A percentile compares a stretch with the other conserved stretches of the same genome.
Conservation (phyloP, 164 flowering plant genomes). For the Annona squamosa region DNA sequence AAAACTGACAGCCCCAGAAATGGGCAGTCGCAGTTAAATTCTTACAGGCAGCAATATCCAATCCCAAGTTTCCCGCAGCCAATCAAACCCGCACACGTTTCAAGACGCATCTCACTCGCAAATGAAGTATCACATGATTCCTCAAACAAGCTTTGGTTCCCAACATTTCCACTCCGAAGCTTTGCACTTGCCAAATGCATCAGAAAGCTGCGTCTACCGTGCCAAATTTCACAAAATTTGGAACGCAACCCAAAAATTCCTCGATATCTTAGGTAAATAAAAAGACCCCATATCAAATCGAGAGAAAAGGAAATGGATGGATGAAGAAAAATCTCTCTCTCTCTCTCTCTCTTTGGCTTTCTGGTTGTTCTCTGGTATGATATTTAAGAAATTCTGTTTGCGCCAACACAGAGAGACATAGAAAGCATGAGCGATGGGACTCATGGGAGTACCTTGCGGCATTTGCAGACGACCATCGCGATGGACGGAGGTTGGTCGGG, state of each 20-base stretch:
- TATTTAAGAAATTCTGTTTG: too few species aligned
- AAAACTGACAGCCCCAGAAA: neutral
- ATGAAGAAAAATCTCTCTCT: neutral
- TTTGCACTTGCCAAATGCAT: too few species aligned
- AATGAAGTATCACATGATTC: neutral
- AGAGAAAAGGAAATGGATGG: neutral
- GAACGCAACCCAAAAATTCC: neutral
- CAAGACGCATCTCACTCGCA: too few species aligned
- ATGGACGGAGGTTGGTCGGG: conserved; percentile 4
- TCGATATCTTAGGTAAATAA: neutral
- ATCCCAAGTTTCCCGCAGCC: neutral
- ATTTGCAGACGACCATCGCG: conserved; percentile 66
- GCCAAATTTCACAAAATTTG: neutral
- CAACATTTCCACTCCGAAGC: neutral
- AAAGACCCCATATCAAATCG: neutral
- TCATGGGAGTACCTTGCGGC: conserved; percentile 57
- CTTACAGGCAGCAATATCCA: neutral
- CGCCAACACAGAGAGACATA: neutral
- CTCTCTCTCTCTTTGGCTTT: too few species aligned
- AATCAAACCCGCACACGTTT: neutral
- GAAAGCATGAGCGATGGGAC: neutral
- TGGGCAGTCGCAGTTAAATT: neutral
- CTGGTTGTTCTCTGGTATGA: too few species aligned
- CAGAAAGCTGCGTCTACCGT: neutral
- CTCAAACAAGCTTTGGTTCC: neutral